A percentile compares a stretch with the other conserved stretches of the same genome.
Conservation (phyloP, 2,329 filamentous ascomycete genomes). For the Colletotrichum orchidophilum region DNA sequence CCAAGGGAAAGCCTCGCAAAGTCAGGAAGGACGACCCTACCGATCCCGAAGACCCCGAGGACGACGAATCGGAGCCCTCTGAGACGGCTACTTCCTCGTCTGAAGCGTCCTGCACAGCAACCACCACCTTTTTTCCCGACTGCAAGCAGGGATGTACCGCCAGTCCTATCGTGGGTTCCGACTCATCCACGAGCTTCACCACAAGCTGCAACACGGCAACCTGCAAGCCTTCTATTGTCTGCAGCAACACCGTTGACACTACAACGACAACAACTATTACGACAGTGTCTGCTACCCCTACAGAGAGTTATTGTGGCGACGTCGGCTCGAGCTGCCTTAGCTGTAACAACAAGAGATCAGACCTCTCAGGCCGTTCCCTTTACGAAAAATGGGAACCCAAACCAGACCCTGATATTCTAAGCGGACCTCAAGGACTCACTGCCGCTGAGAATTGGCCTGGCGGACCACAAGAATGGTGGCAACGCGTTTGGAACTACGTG, state of each 20-base stretch:
- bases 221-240: conserved; percentile 20
- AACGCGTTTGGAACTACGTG: conserved; percentile 51
- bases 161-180: not conserved
- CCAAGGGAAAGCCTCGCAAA: conserved; percentile 6
- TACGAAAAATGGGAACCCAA: not conserved
- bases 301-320: conserved; percentile 1
- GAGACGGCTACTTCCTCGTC: not conserved
- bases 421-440: not conserved
- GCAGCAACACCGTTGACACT: conserved; percentile 11
- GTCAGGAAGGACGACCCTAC: not conserved
- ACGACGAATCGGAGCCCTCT: conserved; percentile 7
- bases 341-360: not conserved
- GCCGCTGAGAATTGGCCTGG: not conserved
- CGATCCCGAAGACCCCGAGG: conserved; percentile 3
- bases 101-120: conserved; percentile 17
- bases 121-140: conserved; percentile 14
- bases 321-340: not conserved
- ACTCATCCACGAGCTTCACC: not conserved
- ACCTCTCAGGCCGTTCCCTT: not conserved
- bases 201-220: conserved; percentile 18
- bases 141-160: conserved; percentile 21
- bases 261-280: conserved; percentile 11
- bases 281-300: not conserved
- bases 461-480: conserved; percentile 38
- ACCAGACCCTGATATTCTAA: not conserved